Evolutionary conservation across 345 rosid species (phyloP).

Genomic region (Anacardium occidentale): DNA sequence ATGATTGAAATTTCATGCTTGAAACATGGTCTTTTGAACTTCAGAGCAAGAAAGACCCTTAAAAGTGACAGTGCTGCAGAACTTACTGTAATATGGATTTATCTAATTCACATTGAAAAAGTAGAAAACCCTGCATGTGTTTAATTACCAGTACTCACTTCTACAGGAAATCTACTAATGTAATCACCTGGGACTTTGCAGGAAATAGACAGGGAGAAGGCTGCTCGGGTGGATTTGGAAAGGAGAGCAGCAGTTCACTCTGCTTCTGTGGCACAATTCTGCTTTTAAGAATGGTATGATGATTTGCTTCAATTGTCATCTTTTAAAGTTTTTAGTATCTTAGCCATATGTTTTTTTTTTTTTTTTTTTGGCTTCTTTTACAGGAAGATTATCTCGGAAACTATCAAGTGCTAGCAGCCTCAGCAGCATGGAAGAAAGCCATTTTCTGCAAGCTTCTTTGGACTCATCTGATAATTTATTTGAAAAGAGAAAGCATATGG

Average conservation of each 20-base stretch:
- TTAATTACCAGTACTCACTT: background rate
- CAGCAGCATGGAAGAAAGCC: conserved; percentile 96
- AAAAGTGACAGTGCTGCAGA: background rate
- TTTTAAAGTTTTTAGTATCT: conserved; percentile 16
- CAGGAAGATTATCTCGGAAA: conserved; percentile 73
- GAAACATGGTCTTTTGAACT: background rate
- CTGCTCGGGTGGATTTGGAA: conserved; percentile 83
- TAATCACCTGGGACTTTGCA: conserved; percentile 28
- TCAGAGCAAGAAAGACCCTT: background rate
- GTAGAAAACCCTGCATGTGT: background rate
- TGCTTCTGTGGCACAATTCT: conserved; percentile 50
- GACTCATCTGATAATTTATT: conserved; percentile 73
- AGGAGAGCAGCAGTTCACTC: conserved; percentile 54
- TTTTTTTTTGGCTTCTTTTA: conserved; percentile 11
- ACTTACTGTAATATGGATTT: background rate
- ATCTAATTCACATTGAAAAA: background rate
- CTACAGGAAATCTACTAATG: background rate
- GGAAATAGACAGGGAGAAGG: conserved; percentile 91
- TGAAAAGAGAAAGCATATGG: conserved; percentile 70
- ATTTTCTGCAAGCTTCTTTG: conserved; percentile 90
- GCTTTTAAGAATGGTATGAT: conserved; percentile 69
- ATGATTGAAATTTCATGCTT: background rate
- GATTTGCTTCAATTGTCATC: conserved; percentile 10
- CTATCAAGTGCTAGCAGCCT: conserved; percentile 85
- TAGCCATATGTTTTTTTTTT: background rate